Percentiles rank a stretch among this genome's conserved stretches.
Evolutionary conservation across 1,139 yeast species (phyloP).

Genomic region (Yamadazyma taylorii): DNA sequence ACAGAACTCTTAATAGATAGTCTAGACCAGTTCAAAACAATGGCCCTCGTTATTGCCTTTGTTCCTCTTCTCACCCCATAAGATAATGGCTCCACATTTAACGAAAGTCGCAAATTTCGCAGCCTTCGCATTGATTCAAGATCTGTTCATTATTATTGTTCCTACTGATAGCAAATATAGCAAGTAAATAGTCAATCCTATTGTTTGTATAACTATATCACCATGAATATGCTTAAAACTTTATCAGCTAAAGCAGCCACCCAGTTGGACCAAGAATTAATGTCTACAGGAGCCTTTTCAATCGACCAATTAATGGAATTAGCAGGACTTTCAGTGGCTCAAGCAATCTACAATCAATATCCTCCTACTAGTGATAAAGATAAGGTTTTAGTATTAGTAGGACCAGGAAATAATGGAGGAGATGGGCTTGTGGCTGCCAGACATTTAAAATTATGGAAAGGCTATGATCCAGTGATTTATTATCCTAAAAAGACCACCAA

Average conservation of each 20-base stretch:
- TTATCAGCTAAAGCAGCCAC: conserved; percentile 73
- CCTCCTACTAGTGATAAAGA: conserved; percentile 41
- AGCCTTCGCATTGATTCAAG: no score
- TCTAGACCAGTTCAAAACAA: no score
- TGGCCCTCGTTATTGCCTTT: no score
- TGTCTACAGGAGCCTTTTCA: conserved; percentile 83
- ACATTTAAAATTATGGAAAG: conserved; percentile 73
- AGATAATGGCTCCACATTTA: neutral
- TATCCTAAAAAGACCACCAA: conserved; percentile 62
- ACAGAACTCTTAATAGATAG: no score
- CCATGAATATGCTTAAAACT: conserved; percentile 30
- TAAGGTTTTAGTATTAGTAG: conserved; percentile 68
- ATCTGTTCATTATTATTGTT: no score
- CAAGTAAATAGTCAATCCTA: no score
- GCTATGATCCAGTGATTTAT: conserved; percentile 68
- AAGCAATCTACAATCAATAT: conserved; percentile 67
- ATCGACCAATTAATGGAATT: conserved; percentile 95
- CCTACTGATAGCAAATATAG: no score
- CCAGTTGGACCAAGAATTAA: conserved; percentile 76
- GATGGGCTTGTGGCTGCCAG: conserved; percentile 96
- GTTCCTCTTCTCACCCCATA: no score
- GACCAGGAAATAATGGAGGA: conserved; percentile 97
- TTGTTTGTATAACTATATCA: no score
- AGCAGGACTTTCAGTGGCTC: conserved; percentile 94
- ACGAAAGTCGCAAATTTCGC: neutral